Base-by-base conservation (phyloP, 345 rosid genomes). In the Aethionema arabicum region DNA sequence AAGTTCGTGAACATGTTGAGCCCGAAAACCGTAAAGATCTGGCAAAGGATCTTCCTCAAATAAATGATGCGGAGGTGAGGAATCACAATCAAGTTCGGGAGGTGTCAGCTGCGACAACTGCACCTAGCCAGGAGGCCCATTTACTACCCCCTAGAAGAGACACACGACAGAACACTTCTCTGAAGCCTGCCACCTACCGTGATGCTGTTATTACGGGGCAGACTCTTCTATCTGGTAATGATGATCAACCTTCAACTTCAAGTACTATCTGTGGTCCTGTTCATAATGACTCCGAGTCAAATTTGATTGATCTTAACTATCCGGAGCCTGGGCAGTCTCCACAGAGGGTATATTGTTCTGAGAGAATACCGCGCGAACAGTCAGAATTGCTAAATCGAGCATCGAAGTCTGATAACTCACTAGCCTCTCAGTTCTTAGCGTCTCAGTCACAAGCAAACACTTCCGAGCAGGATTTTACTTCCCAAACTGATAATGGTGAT, bases 341-440 rank as follows among this genome's bases (percentile, higher is more conserved):
- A 31, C 82, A 62, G 55, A 84, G 91, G 74, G 82, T 79, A 41
- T 91, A 79, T 57, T 52, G 70, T 61, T 91, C 96, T 7, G 96
- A 84, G 82, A 85, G 80, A 70, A 72, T 85, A 72, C 95, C 95
- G 6, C 74, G 85, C 71, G 88, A 79, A 66, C 88, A 81, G 66
- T 49, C 72, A 58, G 98, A 82, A 32, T 54, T 83, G 68, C 84
- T 84, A 67, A 80, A 64, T 55, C 82, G 95, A 27, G 62, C 79
- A 16, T 85, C 98, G 16, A 91, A 91, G 56, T 91, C 96, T 21
- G 91, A 86, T 60, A 77, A 81, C 68, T 76, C 88, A 33, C 77
- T 81, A 68, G 91, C 81, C 75, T 67, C 89, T 72, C 96, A 85
- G 77, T 72, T 85, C 48, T 52, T 82, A 48, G 47, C 70, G 52